Percentiles rank a stretch among this genome's conserved stretches.
Conservation (phyloP, 495 filamentous ascomycete species). For the Cercophora samala region DNA sequence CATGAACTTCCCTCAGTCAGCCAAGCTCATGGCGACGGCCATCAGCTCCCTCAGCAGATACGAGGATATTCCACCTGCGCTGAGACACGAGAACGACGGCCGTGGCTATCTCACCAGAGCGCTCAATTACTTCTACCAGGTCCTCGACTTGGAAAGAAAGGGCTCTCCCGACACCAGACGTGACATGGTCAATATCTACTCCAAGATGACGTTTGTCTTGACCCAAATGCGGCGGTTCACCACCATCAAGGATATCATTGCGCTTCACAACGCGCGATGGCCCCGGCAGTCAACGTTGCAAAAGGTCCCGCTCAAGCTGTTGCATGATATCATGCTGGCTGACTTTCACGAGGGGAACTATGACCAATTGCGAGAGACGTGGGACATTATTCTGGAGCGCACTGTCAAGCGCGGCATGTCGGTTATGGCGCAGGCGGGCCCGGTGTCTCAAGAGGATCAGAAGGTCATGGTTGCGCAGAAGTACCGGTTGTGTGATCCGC, state of each 20-base stretch:
- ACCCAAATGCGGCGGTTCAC: slow-evolving; percentile 53
- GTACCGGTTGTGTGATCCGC: slow-evolving; percentile 54
- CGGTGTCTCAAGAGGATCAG: neutral
- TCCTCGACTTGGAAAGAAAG: slow-evolving; percentile 14
- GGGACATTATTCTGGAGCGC: slow-evolving; percentile 58
- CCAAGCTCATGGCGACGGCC: slow-evolving; percentile 32
- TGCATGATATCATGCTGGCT: slow-evolving; percentile 63
- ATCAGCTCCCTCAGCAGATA: slow-evolving; percentile 38
- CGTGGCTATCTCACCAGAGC: slow-evolving; percentile 26
- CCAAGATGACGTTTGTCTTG: slow-evolving; percentile 58
- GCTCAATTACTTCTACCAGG: slow-evolving; percentile 27
- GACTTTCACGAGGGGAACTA: slow-evolving; percentile 54
- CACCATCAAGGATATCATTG: slow-evolving; percentile 55
- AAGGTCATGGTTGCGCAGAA: slow-evolving; percentile 53
- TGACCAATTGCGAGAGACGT: slow-evolving; percentile 60
- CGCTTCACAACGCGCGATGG: slow-evolving; percentile 46
- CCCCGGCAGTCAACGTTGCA: slow-evolving; percentile 27
- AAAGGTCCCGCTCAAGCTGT: slow-evolving; percentile 52
- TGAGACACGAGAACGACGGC: slow-evolving; percentile 24
- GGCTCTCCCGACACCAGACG: slow-evolving; percentile 25
- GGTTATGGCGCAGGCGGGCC: neutral
- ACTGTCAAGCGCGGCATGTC: slow-evolving; percentile 40
- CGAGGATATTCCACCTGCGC: slow-evolving; percentile 26
- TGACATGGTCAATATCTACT: slow-evolving; percentile 52
- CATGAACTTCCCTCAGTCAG: slow-evolving; percentile 30